Evolutionary conservation across 2,329 filamentous ascomycete species (phyloP).

Genomic region (Cryphonectria naterciae): DNA sequence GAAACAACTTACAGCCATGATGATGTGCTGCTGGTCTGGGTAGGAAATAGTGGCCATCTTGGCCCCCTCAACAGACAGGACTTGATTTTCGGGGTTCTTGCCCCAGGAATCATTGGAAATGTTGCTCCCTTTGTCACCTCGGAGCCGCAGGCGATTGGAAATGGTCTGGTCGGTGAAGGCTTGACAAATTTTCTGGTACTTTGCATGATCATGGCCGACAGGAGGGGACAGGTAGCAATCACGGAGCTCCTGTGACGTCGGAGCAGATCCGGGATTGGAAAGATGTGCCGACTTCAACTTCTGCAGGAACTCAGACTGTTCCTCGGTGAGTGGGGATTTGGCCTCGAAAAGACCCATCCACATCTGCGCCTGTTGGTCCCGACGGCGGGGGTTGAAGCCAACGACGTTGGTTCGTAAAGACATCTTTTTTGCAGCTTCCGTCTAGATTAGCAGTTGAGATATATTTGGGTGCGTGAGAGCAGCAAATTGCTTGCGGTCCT

Average conservation of each 20-base stretch:
- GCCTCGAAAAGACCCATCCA: not conserved
- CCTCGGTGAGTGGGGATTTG: not conserved
- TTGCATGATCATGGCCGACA: not conserved
- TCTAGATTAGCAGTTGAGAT: not conserved
- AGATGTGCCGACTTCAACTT: not conserved
- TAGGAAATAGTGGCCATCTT: constrained; percentile 3
- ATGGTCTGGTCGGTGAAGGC: not conserved
- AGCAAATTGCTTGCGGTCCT: not conserved
- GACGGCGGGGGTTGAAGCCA: not conserved
- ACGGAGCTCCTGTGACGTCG: not conserved
- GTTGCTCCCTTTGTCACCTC: not conserved
- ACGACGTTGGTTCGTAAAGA: not conserved
- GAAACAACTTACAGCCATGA: constrained; percentile 13
- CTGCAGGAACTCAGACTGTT: not conserved
- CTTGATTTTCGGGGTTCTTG: not conserved
- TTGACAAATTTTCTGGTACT: constrained; percentile 5
- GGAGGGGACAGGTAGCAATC: not conserved
- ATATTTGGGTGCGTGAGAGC: too few relatives aligned
- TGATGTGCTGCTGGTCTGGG: constrained; percentile 12
- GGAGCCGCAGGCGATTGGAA: not conserved
- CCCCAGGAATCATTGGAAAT: not conserved
- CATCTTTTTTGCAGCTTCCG: not conserved
- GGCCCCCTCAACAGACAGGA: not conserved
- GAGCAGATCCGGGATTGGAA: not conserved
- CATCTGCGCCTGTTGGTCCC: not conserved